Percentiles rank a stretch among this genome's conserved stretches.
phyloP scores from a whole-genome alignment of 108 stramenopile species.

The Cyclostephanos tholiformis region DNA sequence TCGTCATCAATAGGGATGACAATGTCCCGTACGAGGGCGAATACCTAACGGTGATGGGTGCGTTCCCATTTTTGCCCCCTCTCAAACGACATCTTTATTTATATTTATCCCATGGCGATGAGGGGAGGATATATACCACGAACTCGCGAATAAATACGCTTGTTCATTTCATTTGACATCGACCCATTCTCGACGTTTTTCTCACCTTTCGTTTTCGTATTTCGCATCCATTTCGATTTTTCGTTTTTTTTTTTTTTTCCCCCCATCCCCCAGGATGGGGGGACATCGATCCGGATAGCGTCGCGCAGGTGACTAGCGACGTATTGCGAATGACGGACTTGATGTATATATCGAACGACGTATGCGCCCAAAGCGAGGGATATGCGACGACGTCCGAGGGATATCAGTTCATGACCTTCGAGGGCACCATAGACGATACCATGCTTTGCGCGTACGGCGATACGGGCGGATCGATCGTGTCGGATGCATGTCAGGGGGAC shows the following conservation, averaged over 20 bases:
- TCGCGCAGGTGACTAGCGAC: constrained; percentile 15
- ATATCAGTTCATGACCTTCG: constrained; percentile 12
- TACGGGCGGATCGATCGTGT: constrained; percentile 9
- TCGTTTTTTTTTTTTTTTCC: not conserved
- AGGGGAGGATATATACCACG: too few relatives aligned
- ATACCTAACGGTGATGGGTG: constrained; percentile 25
- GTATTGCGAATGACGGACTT: constrained; percentile 22
- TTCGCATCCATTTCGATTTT: too few relatives aligned
- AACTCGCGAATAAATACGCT: too few relatives aligned
- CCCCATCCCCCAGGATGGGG: constrained; percentile 26
- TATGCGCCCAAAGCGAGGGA: constrained; percentile 26
- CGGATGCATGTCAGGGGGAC: constrained; percentile 48
- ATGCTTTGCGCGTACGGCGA: constrained; percentile 41
- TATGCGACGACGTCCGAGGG: constrained; percentile 16
- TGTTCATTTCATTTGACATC: too few relatives aligned
- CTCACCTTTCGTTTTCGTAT: too few relatives aligned
- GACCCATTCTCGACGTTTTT: too few relatives aligned
- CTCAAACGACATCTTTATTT: not conserved
- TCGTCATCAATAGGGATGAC: constrained; percentile 19
- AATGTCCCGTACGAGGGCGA: constrained; percentile 20
- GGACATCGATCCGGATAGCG: constrained; percentile 29
- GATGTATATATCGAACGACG: constrained; percentile 19
- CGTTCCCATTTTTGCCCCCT: not conserved
- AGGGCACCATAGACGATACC: constrained; percentile 25
- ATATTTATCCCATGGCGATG: too few relatives aligned